Percentiles rank a stretch among this genome's conserved stretches.
phyloP scores from a whole-genome alignment of 164 flowering plant genomes.

The Vitis labrusca region DNA sequence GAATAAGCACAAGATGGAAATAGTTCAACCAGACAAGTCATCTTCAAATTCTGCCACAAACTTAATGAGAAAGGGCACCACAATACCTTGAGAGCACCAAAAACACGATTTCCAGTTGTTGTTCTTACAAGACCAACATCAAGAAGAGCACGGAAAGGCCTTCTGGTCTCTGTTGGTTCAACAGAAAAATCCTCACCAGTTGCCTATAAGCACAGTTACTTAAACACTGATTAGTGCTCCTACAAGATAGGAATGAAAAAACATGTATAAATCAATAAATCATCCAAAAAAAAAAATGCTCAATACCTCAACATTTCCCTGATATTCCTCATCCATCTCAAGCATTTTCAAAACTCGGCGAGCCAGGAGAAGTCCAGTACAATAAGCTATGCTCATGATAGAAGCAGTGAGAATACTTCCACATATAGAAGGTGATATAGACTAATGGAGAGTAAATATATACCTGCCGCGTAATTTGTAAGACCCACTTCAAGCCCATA shows the following conservation, averaged over 20 bases:
- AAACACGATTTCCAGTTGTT: constrained; percentile 74
- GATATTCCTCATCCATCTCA: constrained; percentile 66
- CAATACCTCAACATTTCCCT: constrained; percentile 69
- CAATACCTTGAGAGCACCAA: constrained; percentile 75
- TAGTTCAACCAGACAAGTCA: not conserved
- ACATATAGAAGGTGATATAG: not conserved
- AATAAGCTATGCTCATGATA: constrained; percentile 42
- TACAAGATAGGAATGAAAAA: not conserved
- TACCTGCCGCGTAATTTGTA: constrained; percentile 95
- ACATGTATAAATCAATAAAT: not conserved
- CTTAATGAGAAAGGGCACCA: not conserved
- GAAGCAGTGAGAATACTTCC: not conserved
- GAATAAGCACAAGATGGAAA: no score
- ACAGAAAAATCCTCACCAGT: constrained; percentile 74
- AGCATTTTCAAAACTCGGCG: constrained; percentile 64
- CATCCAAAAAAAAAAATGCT: not conserved
- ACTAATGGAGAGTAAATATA: not conserved
- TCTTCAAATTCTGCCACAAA: not conserved
- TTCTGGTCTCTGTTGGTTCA: constrained; percentile 65
- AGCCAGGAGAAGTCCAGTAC: constrained; percentile 73
- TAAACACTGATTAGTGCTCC: not conserved
- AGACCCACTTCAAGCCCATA: constrained; percentile 92
- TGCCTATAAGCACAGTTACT: constrained; percentile 29
- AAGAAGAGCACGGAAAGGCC: constrained; percentile 81
- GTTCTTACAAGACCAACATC: constrained; percentile 72